Base-by-base conservation (phyloP, 139 green algal genomes). In the Coccomyxa sp. region DNA sequence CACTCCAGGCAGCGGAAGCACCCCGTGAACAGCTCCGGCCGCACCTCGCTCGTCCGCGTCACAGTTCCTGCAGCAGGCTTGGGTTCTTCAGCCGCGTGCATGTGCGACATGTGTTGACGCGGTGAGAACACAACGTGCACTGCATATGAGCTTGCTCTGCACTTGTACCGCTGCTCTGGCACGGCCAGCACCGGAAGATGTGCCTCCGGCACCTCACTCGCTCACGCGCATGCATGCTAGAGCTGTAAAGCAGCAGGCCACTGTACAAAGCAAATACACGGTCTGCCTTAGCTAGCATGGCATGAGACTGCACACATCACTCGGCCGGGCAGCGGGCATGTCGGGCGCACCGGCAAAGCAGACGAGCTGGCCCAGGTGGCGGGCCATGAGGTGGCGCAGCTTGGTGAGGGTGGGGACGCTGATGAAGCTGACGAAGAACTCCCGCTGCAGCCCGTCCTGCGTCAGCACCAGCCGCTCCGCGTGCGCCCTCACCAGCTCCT, bases 1-100 rank as follows among this genome's bases (percentile, higher is more conserved):
- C 96, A 99, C 37, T 93, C 83, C 68, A 89, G 75, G 88, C 96
- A 99, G 40, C 83, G 90, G 90, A 99, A 99, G 27, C 92, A 88
- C 35, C 88, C 97, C 41, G 91, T 86, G 79, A 93, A 95, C 55
- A 99, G 91, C 90, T 99, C 96, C 18, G 97, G 93, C 24, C 91
- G 82, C 69, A 99, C 97, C 76, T 99, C 96, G 31, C 88, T 96
- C 36, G 94, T 97, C 58, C 97, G 90, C 6, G 96, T 99, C 18
- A 99, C 93, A 12, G 95, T 98, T 68, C 95, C 96, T 55, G 88
- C 38, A 40, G n/a, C 73, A 69, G 8, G 10, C 40, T 36, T 22
- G 6, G 35, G 6, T 7, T 55, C 7, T 29, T 55, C 35, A 31
- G 14, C 4, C 35, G 55, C 37, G 14, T 9, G 18, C 8, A 34